Evolutionary conservation across 148 eudicot genomes (phyloP).

Genomic region (Amaranthus hypochondriacus): DNA sequence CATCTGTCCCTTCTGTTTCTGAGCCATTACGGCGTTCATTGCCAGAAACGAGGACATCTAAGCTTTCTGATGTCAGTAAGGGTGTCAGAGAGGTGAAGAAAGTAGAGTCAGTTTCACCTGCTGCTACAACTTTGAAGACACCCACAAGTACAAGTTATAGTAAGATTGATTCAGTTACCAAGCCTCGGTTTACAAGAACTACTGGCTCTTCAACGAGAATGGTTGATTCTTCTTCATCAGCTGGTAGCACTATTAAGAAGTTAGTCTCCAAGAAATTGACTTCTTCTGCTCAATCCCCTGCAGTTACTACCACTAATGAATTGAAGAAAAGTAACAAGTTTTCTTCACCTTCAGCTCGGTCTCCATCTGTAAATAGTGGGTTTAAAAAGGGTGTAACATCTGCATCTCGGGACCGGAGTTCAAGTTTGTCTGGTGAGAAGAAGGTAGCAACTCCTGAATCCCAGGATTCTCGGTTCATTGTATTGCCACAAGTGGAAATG

Average conservation of each 20-base stretch:
- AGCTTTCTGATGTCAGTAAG: conserved; percentile 38
- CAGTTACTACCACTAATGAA: conserved; percentile 16
- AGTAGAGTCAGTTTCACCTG: conserved; percentile 49
- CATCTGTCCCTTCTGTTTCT: conserved; percentile 26
- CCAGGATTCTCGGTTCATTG: conserved; percentile 69
- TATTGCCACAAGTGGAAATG: conserved; percentile 79
- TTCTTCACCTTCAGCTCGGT: conserved; percentile 43
- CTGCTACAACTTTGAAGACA: conserved; percentile 43
- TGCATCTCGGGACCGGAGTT: conserved; percentile 46
- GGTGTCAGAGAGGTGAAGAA: conserved; percentile 36
- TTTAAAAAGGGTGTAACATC: conserved; percentile 41
- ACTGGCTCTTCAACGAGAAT: conserved; percentile 50
- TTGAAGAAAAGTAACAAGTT: conserved; percentile 22
- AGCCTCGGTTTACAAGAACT: conserved; percentile 30
- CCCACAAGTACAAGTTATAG: conserved; percentile 36
- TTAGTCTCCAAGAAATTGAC: conserved; percentile 34
- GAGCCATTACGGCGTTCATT: conserved; percentile 57
- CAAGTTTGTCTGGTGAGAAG: conserved; percentile 47
- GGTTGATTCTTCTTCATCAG: conserved; percentile 53
- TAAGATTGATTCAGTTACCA: conserved; percentile 44
- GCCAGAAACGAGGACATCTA: conserved; percentile 57
- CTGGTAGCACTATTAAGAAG: conserved; percentile 44
- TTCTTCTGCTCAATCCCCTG: conserved; percentile 23
- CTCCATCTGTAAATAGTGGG: conserved; percentile 42
- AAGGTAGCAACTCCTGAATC: conserved; percentile 52